phyloP scores from a whole-genome alignment of 495 filamentous ascomycete genomes.

The Hypoxylon trugodes region DNA sequence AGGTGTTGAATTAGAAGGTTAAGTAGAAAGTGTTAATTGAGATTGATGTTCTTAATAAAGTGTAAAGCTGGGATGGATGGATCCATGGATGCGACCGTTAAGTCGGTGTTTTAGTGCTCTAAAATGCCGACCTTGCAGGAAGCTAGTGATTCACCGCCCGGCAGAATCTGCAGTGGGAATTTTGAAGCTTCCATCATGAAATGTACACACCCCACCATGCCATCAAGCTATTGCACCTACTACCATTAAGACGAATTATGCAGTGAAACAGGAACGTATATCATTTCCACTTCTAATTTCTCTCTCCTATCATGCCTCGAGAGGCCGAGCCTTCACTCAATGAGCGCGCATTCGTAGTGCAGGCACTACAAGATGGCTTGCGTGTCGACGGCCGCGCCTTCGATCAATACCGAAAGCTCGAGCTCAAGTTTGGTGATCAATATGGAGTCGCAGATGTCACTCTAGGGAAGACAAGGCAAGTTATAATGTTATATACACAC shows the following conservation, averaged over 20 bases:
- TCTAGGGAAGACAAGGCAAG: conserved; percentile 88
- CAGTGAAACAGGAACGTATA: conserved; percentile 24
- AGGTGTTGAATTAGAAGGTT: neutral
- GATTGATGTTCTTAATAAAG: conserved; percentile 21
- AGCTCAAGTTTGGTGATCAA: conserved; percentile 85
- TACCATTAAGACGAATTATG: conserved; percentile 18
- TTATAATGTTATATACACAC: neutral
- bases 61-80: too few relatives aligned
- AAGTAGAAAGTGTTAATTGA: conserved; percentile 17
- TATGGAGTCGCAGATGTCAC: conserved; percentile 90
- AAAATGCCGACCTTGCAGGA: conserved; percentile 35
- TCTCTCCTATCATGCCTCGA: conserved; percentile 73
- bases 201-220: conserved; percentile 36
- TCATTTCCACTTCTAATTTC: conserved; percentile 11
- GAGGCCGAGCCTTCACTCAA: conserved; percentile 84
- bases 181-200: conserved; percentile 24
- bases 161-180: conserved; percentile 39
- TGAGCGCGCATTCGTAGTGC: conserved; percentile 77
- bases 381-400: conserved; percentile 84
- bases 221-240: conserved; percentile 26
- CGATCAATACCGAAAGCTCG: conserved; percentile 78
- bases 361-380: conserved; percentile 76
- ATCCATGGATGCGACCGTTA: conserved; percentile 1
- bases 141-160: conserved; percentile 41
- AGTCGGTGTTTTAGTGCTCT: conserved; percentile 21